Evolutionary conservation across 2,329 filamentous ascomycete genomes (phyloP), one percentile per base, ranked within the genome.

Genomic region (Cytospora chrysosperma): DNA sequence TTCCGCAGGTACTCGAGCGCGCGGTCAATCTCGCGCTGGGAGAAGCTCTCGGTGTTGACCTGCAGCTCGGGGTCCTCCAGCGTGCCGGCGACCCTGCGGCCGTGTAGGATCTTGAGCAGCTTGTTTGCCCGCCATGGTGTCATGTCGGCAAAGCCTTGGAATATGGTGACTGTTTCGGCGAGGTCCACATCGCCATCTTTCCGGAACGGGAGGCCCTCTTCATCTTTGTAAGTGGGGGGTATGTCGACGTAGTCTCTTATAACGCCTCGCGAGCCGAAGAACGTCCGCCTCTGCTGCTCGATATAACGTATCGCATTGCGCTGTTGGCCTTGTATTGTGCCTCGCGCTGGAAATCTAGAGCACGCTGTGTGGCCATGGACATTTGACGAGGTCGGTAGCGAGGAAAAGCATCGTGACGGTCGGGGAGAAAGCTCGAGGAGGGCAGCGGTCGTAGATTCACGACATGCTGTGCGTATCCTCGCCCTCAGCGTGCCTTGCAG

Each of bases 21-120:
- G 50, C 70, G 77, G 19, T 74, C 71, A 19, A 81, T 75, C 64
- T 85, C 78, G 1, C 73, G 65, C 2, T 72, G 60, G 10, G 75
- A 74, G 67, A 77, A 87, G 12, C 72, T 69, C 2, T 73, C 74
- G 30, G 84, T 86, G 67, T 85, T 81, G 28, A 74, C 67, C 40
- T 75, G 74, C 55, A 84, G 78, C 5, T 75, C 76, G 2, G 86
- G 86, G 69, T 89, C 86, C 13, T 85, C 81, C 50, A 89, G 76
- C 3, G 86, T 88, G 37, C 87, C 87, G 9, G 86, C 85, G 26
- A 89, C 85, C 49, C 87, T 79, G 40, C 85, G 81, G 10, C 86
- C 87, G 70, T 89, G 87, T 15, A 88, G 73, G 56, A 88, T 83
- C 59, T 78, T 77, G 56, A 89, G 73, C 51, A 88, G 72, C 52